Evolutionary conservation across 352 stramenopile species (phyloP), one percentile per base, ranked within the genome.

Genomic region (Pythium folliculosum): DNA sequence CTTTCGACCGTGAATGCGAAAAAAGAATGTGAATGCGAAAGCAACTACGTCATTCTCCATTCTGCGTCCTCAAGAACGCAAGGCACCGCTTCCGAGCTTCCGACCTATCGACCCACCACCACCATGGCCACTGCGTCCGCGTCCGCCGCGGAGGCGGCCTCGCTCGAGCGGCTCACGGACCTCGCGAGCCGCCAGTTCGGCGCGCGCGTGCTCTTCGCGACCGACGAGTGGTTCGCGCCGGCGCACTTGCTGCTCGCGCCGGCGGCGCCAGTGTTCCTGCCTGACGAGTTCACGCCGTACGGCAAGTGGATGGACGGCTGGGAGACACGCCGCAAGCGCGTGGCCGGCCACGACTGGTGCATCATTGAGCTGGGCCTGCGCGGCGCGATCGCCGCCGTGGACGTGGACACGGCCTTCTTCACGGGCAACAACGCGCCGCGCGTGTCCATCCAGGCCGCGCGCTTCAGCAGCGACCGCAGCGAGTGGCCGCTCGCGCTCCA

Each of bases 251-350:
- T 98, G 52, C 76, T 98, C 19, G 75, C 81, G 40, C 78, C 86
- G 0, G 67, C 84, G 35, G 54, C 75, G 35, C 91, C 95, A 0
- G 72, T 93, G n/a, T 98, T 98, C 73, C 87, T 96, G 57, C 71
- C 86, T 0, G 86, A 98, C 70, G 83, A 93, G 38, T 99, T 95
- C 80, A 98, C 93, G 45, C 76, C 80, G 57, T 97, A 94, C 60
- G 92, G 94, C 64, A 98, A 98, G 73, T 97, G 96, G 74, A 98
- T 99, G 94, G 94, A 98, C 77, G 94, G 95, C 17, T 98, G 95
- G 95, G 96, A 98, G 75, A 97, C 94, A 25, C 92, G 94, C 0
- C 82, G 95, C 65, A 97, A 98, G 75, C 81, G 81, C 54, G 73
- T 83, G 16, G 69, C 86, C 3, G 89, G 89, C 9, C 89, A 92